These are phyloP conservation scores for Penicillium sp. DNA, from an alignment of 2,329 filamentous ascomycete species.

Conservation along the genomic window DNA sequence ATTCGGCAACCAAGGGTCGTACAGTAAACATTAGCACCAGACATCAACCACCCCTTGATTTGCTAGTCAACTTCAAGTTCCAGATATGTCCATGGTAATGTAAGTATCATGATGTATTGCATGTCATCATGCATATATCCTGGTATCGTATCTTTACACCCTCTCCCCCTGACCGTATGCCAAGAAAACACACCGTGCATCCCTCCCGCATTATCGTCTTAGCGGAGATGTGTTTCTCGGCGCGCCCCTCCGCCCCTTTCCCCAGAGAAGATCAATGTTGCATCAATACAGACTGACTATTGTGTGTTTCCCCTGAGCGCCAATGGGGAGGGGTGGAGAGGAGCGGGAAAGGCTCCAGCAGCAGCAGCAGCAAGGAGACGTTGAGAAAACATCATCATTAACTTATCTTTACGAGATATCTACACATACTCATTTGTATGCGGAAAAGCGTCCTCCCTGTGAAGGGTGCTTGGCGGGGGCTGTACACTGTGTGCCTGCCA, in stretches of 20 bases:
- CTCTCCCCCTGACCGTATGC: background rate
- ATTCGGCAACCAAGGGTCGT: background rate
- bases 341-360: background rate
- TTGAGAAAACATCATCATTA: conserved; percentile 14
- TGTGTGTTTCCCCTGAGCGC: background rate
- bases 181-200: conserved; percentile 28
- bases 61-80: background rate
- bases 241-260: conserved; percentile 11
- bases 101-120: background rate
- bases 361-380: conserved; percentile 17
- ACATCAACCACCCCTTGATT: conserved; percentile 19
- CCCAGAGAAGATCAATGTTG: background rate
- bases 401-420: background rate
- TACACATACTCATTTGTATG: background rate
- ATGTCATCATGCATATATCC: background rate
- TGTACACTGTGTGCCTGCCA: conserved; percentile 8
- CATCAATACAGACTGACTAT: background rate
- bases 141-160: background rate
- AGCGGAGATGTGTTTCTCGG: conserved; percentile 19
- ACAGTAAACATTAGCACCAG: background rate
- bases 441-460: background rate
- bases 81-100: background rate
- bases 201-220: conserved; percentile 35
- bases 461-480: conserved; percentile 24
- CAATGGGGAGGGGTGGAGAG: conserved; percentile 22